Percentiles rank a stretch among this genome's conserved stretches.
These are phyloP conservation scores for Penicillium carneum DNA, from an alignment of 2,329 filamentous ascomycete genomes.

Conservation along the genomic window DNA sequence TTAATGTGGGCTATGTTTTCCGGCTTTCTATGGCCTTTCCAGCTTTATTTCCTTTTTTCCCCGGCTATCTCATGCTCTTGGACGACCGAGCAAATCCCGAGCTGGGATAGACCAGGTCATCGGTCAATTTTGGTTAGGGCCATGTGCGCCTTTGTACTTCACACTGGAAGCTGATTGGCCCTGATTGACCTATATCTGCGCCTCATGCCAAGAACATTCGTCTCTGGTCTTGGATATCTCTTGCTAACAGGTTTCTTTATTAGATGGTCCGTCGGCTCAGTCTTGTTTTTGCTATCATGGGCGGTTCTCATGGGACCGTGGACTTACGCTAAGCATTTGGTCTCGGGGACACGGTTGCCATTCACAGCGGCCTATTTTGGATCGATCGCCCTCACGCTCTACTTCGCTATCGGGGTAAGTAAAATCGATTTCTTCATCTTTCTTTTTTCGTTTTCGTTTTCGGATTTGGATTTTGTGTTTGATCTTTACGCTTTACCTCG, in stretches of 20 bases:
- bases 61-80: constrained; percentile 7
- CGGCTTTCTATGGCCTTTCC: constrained; percentile 18
- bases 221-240: constrained; percentile 13
- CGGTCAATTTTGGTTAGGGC: constrained; percentile 28
- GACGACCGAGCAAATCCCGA: constrained; percentile 26
- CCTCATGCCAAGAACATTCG: constrained; percentile 31
- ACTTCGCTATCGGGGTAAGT: constrained; percentile 91
- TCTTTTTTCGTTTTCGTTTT: constrained; percentile 9
- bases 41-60: constrained; percentile 28
- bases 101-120: constrained; percentile 36
- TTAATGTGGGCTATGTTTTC: constrained; percentile 10
- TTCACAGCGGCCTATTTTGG: constrained; percentile 96
- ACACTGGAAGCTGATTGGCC: constrained; percentile 25
- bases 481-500: constrained; percentile 3
- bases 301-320: constrained; percentile 91
- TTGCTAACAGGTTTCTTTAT: constrained; percentile 41
- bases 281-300: constrained; percentile 90
- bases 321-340: constrained; percentile 81
- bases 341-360: constrained; percentile 82
- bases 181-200: constrained; percentile 29
- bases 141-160: constrained; percentile 31
- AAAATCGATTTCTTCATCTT: constrained; percentile 24
- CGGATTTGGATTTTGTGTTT: background rate
- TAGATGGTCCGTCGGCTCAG: constrained; percentile 93
- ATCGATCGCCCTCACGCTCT: constrained; percentile 85